A percentile compares a stretch with the other conserved stretches of the same genome.
These are phyloP conservation scores for Obba rivulosa DNA, from an alignment of 768 basidiomycete species.

Conservation along the genomic window DNA sequence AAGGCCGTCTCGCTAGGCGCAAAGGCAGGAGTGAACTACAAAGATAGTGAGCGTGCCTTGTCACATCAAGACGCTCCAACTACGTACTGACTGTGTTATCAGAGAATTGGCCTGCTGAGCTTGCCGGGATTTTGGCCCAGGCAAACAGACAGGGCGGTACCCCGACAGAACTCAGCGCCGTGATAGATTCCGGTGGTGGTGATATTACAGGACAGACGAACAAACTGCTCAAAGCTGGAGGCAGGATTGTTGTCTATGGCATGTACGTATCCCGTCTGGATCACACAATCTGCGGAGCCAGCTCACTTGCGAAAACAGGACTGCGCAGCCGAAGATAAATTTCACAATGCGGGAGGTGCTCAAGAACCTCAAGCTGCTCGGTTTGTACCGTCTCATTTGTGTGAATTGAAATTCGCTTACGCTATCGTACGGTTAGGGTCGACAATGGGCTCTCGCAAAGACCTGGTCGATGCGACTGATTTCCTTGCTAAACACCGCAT, in stretches of 20 bases:
- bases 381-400: slow-evolving; percentile 31
- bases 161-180: slow-evolving; percentile 27
- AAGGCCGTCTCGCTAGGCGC: slow-evolving; percentile 67
- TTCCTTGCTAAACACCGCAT: slow-evolving; percentile 67
- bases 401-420: background rate
- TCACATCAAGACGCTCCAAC: background rate
- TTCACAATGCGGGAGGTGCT: slow-evolving; percentile 79
- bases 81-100: background rate
- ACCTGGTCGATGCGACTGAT: slow-evolving; percentile 64
- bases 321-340: slow-evolving; percentile 48
- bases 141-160: slow-evolving; percentile 4
- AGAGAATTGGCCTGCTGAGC: slow-evolving; percentile 31
- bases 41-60: slow-evolving; percentile 39
- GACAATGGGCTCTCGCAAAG: slow-evolving; percentile 78
- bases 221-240: slow-evolving; percentile 32
- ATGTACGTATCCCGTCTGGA: too few relatives aligned
- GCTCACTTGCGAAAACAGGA: too few relatives aligned
- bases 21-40: slow-evolving; percentile 73
- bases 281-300: too few relatives aligned
- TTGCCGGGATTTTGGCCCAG: slow-evolving; percentile 27
- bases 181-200: slow-evolving; percentile 45
- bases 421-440: slow-evolving; percentile 45
- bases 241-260: slow-evolving; percentile 33
- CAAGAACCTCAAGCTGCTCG: slow-evolving; percentile 68
- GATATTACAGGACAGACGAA: slow-evolving; percentile 30